Percentiles rank a stretch among this genome's conserved stretches.
Conservation (phyloP, 352 stramenopile species). For the Phytopythium boreale region DNA sequence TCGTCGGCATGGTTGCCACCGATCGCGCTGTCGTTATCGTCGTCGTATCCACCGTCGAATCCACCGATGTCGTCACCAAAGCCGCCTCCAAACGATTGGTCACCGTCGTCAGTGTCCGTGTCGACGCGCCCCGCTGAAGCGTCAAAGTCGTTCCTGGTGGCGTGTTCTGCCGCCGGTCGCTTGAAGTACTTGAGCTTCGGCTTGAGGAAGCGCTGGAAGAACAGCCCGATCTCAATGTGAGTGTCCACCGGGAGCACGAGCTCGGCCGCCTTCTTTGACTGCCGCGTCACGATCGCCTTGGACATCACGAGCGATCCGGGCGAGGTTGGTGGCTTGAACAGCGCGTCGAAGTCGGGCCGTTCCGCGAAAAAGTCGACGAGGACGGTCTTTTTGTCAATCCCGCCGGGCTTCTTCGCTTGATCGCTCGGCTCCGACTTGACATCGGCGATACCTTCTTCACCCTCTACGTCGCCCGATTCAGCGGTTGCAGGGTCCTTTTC, state of each 20-base stretch:
- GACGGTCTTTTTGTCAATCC: constrained; percentile 38
- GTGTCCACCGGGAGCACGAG: constrained; percentile 77
- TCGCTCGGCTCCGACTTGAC: constrained; percentile 25
- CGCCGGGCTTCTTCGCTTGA: constrained; percentile 12
- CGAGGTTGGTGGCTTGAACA: constrained; percentile 40
- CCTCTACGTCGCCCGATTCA: constrained; percentile 22
- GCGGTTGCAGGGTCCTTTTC: constrained; percentile 22
- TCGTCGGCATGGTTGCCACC: constrained; percentile 24
- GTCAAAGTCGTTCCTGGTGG: constrained; percentile 16
- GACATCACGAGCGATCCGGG: constrained; percentile 35
- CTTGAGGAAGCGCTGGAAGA: constrained; percentile 80
- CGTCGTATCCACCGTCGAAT: constrained; percentile 35
- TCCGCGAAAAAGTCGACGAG: constrained; percentile 63
- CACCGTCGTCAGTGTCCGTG: constrained; percentile 15
- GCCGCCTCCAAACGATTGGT: constrained; percentile 22
- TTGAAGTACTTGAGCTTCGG: constrained; percentile 68
- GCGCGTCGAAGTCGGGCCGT: constrained; percentile 35
- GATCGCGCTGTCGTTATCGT: constrained; percentile 22
- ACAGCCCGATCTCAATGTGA: constrained; percentile 62
- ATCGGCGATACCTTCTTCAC: constrained; percentile 25
- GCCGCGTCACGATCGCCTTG: constrained; percentile 48
- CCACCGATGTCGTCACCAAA: constrained; percentile 41
- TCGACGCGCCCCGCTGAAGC: constrained; percentile 10
- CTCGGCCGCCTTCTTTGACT: constrained; percentile 51
- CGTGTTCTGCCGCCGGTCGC: constrained; percentile 9